A percentile compares a stretch with the other conserved stretches of the same genome.
These are phyloP conservation scores for Epichloe gansuensis DNA, from an alignment of 2,329 filamentous ascomycete species.

Conservation along the genomic window DNA sequence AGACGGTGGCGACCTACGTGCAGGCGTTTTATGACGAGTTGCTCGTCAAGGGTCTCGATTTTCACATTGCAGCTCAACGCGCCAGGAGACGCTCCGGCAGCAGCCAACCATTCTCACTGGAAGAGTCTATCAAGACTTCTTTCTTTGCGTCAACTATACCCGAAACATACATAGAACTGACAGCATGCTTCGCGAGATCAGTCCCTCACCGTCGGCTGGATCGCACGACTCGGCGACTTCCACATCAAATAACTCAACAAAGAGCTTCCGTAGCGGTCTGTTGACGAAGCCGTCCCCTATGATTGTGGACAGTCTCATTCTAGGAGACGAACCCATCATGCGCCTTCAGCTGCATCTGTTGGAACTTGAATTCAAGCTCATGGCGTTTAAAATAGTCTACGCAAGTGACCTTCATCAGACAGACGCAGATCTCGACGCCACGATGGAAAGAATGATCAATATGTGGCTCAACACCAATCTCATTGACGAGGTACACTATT, in stretches of 20 bases:
- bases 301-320: conserved; percentile 11
- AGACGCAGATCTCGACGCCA: conserved; percentile 11
- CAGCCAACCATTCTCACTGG: conserved; percentile 12
- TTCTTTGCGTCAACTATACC: conserved; percentile 20
- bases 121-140: conserved; percentile 15
- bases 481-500: conserved; percentile 17
- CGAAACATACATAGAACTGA: conserved; percentile 9
- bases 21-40: conserved; percentile 16
- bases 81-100: conserved; percentile 15
- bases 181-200: conserved; percentile 10
- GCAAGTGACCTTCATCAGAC: conserved; percentile 15
- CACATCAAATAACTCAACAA: conserved; percentile 12
- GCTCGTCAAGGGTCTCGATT: conserved; percentile 15
- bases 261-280: conserved; percentile 10
- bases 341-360: conserved; percentile 16
- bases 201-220: conserved; percentile 11
- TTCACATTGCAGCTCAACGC: conserved; percentile 17
- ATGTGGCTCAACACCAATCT: conserved; percentile 19
- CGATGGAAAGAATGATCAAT: conserved; percentile 14
- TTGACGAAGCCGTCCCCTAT: conserved; percentile 12
- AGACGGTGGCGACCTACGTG: conserved; percentile 17
- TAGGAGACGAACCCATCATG: conserved; percentile 15
- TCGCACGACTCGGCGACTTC: conserved; percentile 14
- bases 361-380: conserved; percentile 19
- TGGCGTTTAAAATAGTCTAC: conserved; percentile 16